Percentiles rank a stretch among this genome's conserved stretches.
Conservation (phyloP, 176 grass and related monocot genomes). For the Neostapfia colusana region DNA sequence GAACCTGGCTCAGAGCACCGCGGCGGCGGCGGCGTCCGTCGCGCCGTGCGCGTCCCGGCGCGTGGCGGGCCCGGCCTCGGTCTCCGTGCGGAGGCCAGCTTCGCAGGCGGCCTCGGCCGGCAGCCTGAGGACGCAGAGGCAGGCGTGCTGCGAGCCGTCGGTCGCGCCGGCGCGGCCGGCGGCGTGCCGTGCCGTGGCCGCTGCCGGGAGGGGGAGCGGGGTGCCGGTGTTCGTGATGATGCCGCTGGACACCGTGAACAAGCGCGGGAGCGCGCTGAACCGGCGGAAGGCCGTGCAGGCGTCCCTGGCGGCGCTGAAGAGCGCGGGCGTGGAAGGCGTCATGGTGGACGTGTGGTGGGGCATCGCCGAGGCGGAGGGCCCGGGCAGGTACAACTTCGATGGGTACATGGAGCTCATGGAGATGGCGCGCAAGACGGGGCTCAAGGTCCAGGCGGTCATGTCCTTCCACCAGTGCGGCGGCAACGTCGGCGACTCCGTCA, state of each 20-base stretch:
- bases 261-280: conserved; percentile 51
- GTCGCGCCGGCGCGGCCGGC: conserved; percentile 12
- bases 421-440: conserved; percentile 51
- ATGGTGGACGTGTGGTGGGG: conserved; percentile 97
- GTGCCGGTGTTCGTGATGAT: conserved; percentile 87
- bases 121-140: conserved; percentile 2
- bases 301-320: conserved; percentile 63
- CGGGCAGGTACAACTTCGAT: conserved; percentile 56
- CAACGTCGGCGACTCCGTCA: conserved; percentile 89
- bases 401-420: conserved; percentile 86
- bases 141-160: conserved; percentile 15
- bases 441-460: conserved; percentile 96
- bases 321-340: conserved; percentile 61
- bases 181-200: conserved; percentile 34
- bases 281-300: conserved; percentile 58
- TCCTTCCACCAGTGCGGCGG: conserved; percentile 95
- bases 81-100: conserved; percentile 18
- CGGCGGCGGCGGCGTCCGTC: not conserved
- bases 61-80: conserved; percentile 21
- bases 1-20: conserved; percentile 40
- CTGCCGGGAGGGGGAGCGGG: conserved; percentile 8
- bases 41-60: not conserved
- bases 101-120: not conserved
- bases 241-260: conserved; percentile 65
- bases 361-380: conserved; percentile 52